These are phyloP conservation scores for Beauveria bassiana DNA, from an alignment of 2,329 filamentous ascomycete species.

Conservation along the genomic window DNA sequence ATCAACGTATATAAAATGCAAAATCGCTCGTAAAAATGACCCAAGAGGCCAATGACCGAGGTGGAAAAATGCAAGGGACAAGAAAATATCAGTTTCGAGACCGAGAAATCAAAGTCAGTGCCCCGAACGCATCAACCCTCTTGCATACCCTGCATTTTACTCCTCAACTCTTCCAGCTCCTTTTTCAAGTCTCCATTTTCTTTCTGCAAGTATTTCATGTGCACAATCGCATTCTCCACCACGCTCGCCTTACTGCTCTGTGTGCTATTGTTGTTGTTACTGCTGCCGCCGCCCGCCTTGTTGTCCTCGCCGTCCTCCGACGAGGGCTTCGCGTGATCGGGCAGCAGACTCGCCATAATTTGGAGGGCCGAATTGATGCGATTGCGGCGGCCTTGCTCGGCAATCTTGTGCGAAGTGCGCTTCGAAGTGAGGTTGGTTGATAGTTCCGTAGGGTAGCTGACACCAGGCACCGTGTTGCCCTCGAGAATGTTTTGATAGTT, in stretches of 20 bases:
- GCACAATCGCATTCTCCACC: constrained; percentile 93
- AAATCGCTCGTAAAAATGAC: background rate
- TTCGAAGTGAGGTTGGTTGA: constrained; percentile 94
- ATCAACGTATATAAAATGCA: background rate
- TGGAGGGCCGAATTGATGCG: constrained; percentile 90
- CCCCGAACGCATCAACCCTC: background rate
- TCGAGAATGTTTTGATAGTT: constrained; percentile 98
- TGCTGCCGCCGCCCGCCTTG: constrained; percentile 29
- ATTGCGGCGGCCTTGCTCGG: constrained; percentile 90
- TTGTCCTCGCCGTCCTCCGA: constrained; percentile 36
- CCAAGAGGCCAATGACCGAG: background rate
- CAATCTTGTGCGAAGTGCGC: constrained; percentile 94
- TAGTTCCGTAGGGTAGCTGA: constrained; percentile 82
- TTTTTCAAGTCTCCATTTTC: constrained; percentile 63
- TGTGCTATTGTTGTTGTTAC: constrained; percentile 27
- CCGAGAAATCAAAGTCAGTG: background rate
- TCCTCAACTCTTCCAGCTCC: constrained; percentile 37
- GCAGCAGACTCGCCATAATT: constrained; percentile 83
- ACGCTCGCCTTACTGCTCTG: constrained; percentile 91
- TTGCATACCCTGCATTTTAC: constrained; percentile 22
- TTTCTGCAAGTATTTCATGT: constrained; percentile 77
- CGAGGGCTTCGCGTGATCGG: constrained; percentile 40
- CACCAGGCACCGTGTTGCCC: constrained; percentile 81
- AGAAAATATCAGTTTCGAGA: background rate
- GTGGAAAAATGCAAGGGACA: background rate